These are phyloP conservation scores for Desmodesmus armatus DNA, from an alignment of 139 green algal species.

Conservation along the genomic window DNA sequence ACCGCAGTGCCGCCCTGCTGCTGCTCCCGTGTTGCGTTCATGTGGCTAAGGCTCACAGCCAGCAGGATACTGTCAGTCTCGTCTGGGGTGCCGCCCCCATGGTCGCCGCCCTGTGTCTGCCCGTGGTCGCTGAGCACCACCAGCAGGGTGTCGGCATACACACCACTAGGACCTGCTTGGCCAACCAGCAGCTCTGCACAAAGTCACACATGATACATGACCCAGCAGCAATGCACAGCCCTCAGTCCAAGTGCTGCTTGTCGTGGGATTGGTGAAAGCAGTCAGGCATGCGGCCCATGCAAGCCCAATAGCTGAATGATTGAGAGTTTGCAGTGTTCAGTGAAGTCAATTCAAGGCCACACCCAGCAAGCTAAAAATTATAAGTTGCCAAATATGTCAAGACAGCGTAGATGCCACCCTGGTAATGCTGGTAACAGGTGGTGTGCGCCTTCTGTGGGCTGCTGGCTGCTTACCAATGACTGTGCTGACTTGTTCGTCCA, in stretches of 20 bases:
- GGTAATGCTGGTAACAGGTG: no score
- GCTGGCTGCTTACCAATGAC: constrained; percentile 39
- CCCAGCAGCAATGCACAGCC: constrained; percentile 31
- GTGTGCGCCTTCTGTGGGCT: no score
- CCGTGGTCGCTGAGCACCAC: constrained; percentile 96
- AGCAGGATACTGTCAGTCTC: constrained; percentile 85
- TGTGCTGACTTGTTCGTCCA: constrained; percentile 77
- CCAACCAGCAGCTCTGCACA: constrained; percentile 55
- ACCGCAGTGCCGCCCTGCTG: not conserved
- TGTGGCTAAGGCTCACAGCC: constrained; percentile 69
- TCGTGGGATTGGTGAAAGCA: no score
- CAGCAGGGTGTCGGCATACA: constrained; percentile 82
- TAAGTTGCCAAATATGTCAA: no score
- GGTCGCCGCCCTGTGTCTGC: constrained; percentile 91
- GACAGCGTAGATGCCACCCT: no score
- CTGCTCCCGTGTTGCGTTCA: constrained; percentile 9
- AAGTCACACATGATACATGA: no score
- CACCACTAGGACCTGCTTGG: constrained; percentile 51
- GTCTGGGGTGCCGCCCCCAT: constrained; percentile 90
- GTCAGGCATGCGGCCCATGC: no score
- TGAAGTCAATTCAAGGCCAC: no score
- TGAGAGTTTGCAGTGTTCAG: no score
- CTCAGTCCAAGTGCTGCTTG: no score
- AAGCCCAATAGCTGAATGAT: no score
- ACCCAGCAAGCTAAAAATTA: no score